Base-by-base conservation (phyloP, 805 yeast species). In the Scheffersomyces ergatensis region DNA sequence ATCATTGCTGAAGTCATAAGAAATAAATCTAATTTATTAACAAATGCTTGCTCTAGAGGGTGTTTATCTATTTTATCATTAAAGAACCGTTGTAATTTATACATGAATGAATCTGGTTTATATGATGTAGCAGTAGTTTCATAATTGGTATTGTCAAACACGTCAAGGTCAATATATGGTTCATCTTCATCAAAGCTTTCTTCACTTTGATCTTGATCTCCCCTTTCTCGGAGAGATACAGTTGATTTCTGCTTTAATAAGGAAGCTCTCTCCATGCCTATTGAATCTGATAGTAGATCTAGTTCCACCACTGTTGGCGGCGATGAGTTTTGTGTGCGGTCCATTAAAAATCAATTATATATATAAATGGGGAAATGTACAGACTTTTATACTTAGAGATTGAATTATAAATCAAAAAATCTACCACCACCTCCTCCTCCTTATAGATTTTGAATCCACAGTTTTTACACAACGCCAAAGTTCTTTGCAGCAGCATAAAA, bases 1-100 rank as follows among this genome's bases (percentile, higher is more conserved):
- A 79, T 57, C 55, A 80, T 74, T 0, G 83, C 68, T 48, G 78
- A 77, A 33, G 71, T 63, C 16, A 80, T 68, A 37, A 83, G 60
- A 23, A 78, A 52, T 9, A 78, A 44, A 50, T 66, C 71, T 37
- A 66, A 48, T 42, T 65, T 66, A 39, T 51, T 17, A 43, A 66
- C 46, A 40, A 58, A 64, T 35, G 42, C 47, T 45, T 56, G 59
- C 40, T 66, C 71, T 25, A 49, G 48, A 4, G 70, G 32, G 11
- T 29, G 32, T 29, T 29, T 67, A 43, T 65, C 67, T 43, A 60
- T 60, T 18, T 56, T 70, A 2, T 57, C 49, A 5, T 63, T 62
- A 44, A 29, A 29, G 32, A 29, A 29, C 11, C 13, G 7, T 15
- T 29, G 7, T 4, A 29, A 4, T 29, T 5, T n/a, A 29, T 29